Base-by-base conservation (phyloP, 805 yeast genomes). In the Candida cerambycidarum region DNA sequence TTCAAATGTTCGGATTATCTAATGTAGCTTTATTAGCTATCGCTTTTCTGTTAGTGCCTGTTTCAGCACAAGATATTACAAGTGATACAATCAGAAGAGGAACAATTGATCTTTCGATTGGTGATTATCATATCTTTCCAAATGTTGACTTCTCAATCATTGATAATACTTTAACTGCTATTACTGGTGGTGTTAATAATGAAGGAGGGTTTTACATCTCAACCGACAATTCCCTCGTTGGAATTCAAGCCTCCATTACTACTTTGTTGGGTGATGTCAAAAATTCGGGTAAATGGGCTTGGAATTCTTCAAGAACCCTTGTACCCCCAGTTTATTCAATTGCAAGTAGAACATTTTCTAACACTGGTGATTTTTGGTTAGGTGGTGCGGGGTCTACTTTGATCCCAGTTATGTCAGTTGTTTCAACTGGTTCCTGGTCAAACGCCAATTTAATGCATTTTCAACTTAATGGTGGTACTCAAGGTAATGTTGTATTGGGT, bases 131-230 rank as follows among this genome's bases (percentile, higher is more conserved):
- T 11, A 46, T 63, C 18, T 33, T 38, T n/a, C 38, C 52, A 1
- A 61, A 58, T 30, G 63, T 50, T 3, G 55, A 50, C 38, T 61
- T 56, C 50, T 59, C 67, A 10, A 57, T 62, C 25, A 50, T 61
- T 31, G 50, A 58, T 38, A 57, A 56, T 39, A 48, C 56, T 5
- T 7, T 50, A n/a, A 45, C 54, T 9, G 43, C 47, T 12, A 42
- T 61, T 15, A 46, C 54, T 32, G 67, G 69, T 25, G 17, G 33
- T 15, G 46, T 63, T 15, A 38, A 47, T 39, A 50, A 41, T 27
- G 48, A 54, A 9, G 64, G 63, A 27, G 16, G 29, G 11, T 33
- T 52, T 18, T 55, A 51, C 31, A 48, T 60, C 17, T 42, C 59
- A 7, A 44, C 57, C n/a, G 33, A 50, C 11, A 47, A 44, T 13